A percentile compares a stretch with the other conserved stretches of the same genome.
Evolutionary conservation across 352 stramenopile genomes (phyloP).

Genomic region (Phytophthora meadii): DNA sequence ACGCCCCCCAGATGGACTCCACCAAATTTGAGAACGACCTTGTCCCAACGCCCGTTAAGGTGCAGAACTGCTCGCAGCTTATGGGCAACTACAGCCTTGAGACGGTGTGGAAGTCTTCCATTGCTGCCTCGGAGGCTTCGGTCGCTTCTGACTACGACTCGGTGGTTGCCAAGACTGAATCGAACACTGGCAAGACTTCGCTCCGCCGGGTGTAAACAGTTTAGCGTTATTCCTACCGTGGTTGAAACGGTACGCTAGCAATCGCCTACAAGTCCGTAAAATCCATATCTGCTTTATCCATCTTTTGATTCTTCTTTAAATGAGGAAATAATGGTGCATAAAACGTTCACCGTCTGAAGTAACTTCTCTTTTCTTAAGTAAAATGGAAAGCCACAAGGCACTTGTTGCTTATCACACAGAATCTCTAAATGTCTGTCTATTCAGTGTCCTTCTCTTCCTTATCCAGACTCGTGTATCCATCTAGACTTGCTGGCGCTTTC

Average conservation of each 20-base stretch:
- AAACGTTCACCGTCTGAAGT: too few relatives aligned
- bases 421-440: neutral
- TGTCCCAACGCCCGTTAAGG: constrained; percentile 22
- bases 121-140: neutral
- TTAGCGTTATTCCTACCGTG: neutral
- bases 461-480: constrained; percentile 2
- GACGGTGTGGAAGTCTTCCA: constrained; percentile 21
- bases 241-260: constrained; percentile 2
- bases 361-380: too few relatives aligned
- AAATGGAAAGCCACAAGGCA: neutral
- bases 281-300: constrained; percentile 4
- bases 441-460: neutral
- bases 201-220: constrained; percentile 12
- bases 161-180: neutral
- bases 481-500: neutral
- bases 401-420: neutral
- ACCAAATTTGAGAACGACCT: constrained; percentile 20
- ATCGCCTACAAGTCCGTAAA: constrained; percentile 3
- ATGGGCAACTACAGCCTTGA: constrained; percentile 20
- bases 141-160: neutral
- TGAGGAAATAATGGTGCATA: too few relatives aligned
- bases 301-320: neutral
- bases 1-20: constrained; percentile 13
- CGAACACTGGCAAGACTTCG: neutral
- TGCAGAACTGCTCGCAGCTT: constrained; percentile 28